Conservation (phyloP, 2,329 filamentous ascomycete genomes). For the Colletotrichum agaves region DNA sequence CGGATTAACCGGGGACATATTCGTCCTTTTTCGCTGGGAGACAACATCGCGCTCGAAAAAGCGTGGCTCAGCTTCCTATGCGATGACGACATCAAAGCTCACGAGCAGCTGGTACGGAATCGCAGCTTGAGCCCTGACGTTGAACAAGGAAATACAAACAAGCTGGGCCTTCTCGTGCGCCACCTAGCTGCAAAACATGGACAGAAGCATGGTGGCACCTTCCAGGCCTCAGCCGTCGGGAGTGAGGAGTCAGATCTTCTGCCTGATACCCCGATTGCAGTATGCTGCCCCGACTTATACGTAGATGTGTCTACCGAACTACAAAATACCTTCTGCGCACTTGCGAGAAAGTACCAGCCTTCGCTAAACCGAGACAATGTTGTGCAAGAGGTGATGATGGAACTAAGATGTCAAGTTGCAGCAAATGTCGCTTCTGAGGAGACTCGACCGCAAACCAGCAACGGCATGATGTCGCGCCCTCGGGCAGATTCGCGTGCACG, state of each 20-base stretch:
- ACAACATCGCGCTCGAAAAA: conserved; percentile 83
- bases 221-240: conserved; percentile 45
- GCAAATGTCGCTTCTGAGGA: conserved; percentile 2
- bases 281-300: conserved; percentile 62
- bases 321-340: conserved; percentile 60
- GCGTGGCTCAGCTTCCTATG: conserved; percentile 75
- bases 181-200: conserved; percentile 58
- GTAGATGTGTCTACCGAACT: conserved; percentile 60
- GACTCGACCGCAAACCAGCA: neutral
- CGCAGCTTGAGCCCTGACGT: conserved; percentile 47
- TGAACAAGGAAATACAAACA: conserved; percentile 49
- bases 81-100: conserved; percentile 58
- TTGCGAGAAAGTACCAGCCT: conserved; percentile 54
- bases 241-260: conserved; percentile 44
- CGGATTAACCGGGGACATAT: conserved; percentile 69
- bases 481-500: conserved; percentile 33
- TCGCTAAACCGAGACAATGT: conserved; percentile 57
- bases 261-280: conserved; percentile 46
- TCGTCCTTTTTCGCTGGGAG: conserved; percentile 80
- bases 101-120: conserved; percentile 51
- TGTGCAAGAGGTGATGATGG: conserved; percentile 56
- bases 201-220: conserved; percentile 56
- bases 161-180: conserved; percentile 52
- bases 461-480: conserved; percentile 2
- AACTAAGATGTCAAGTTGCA: conserved; percentile 25